These are phyloP conservation scores for Haberlea rhodopensis DNA, from an alignment of 257 asterid species.

Conservation along the genomic window DNA sequence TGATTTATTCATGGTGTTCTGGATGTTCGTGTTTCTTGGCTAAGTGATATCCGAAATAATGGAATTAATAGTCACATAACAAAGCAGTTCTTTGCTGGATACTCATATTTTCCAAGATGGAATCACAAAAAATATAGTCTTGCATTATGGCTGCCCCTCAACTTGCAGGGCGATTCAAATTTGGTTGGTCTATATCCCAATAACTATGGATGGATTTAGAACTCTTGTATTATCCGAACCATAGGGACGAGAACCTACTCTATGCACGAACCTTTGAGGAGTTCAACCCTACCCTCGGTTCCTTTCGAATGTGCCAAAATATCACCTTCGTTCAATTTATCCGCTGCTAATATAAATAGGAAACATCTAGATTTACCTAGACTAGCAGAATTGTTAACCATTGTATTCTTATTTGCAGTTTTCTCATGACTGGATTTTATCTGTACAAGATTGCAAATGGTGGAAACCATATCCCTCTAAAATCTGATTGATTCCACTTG, in stretches of 20 bases:
- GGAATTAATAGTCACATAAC: neutral
- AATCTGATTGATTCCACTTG: slow-evolving; percentile 44
- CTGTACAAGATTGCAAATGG: slow-evolving; percentile 76
- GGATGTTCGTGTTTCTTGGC: neutral
- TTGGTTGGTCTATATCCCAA: too few relatives aligned
- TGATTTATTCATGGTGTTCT: too few relatives aligned
- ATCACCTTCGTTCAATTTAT: neutral
- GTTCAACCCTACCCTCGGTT: neutral
- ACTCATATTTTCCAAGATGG: too few relatives aligned
- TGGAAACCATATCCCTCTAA: slow-evolving; percentile 73
- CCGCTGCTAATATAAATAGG: neutral
- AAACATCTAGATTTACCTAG: neutral
- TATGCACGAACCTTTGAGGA: neutral
- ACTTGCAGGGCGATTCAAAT: neutral
- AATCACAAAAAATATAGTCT: neutral
- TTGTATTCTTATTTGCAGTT: slow-evolving; percentile 43
- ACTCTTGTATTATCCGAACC: neutral
- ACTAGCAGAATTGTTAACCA: slow-evolving; percentile 1
- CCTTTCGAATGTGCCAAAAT: neutral
- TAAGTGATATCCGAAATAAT: neutral
- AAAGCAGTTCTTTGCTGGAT: neutral
- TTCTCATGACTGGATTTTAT: slow-evolving; percentile 69
- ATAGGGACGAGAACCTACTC: neutral
- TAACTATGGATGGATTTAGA: neutral
- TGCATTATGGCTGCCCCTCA: neutral